These are phyloP conservation scores for Komagataella pseudopastoris DNA, from an alignment of 805 yeast species.

Conservation along the genomic window DNA sequence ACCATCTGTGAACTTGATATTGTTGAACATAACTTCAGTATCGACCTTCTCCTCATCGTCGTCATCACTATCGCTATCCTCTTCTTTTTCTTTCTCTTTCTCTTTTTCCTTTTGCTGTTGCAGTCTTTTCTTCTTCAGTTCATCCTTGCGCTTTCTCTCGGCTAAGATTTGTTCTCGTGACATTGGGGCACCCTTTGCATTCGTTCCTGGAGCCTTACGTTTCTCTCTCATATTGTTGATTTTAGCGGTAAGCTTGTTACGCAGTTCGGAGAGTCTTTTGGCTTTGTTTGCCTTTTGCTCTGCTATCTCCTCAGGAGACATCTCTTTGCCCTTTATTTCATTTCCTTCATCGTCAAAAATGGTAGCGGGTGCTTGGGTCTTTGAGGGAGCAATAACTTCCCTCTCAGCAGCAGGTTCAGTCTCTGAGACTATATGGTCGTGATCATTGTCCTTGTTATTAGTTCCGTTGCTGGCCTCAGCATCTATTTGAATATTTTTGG, in stretches of 20 bases:
- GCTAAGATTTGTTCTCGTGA: constrained; percentile 72
- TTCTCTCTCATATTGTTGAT: constrained; percentile 58
- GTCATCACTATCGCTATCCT: constrained; percentile 21
- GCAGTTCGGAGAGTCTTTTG: constrained; percentile 49
- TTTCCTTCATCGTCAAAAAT: constrained; percentile 68
- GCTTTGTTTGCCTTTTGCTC: constrained; percentile 37
- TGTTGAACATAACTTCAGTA: constrained; percentile 52
- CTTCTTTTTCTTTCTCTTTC: constrained; percentile 20
- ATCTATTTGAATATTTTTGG: constrained; percentile 5
- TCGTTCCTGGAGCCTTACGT: constrained; percentile 88
- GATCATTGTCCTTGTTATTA: constrained; percentile 8
- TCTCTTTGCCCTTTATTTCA: constrained; percentile 15
- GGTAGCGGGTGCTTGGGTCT: constrained; percentile 12
- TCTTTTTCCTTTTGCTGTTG: constrained; percentile 14
- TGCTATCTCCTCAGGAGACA: constrained; percentile 17
- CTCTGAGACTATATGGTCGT: not conserved
- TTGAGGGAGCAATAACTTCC: constrained; percentile 26
- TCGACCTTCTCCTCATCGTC: constrained; percentile 20
- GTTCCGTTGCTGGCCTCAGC: constrained; percentile 15
- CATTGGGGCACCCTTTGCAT: constrained; percentile 66
- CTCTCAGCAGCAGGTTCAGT: constrained; percentile 12
- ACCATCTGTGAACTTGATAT: constrained; percentile 75
- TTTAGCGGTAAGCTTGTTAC: constrained; percentile 67
- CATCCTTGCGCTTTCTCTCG: constrained; percentile 39
- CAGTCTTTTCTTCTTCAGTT: constrained; percentile 18